Evolutionary conservation across 2,329 filamentous ascomycete genomes (phyloP).

Genomic region (Colletotrichum chlorophyti): DNA sequence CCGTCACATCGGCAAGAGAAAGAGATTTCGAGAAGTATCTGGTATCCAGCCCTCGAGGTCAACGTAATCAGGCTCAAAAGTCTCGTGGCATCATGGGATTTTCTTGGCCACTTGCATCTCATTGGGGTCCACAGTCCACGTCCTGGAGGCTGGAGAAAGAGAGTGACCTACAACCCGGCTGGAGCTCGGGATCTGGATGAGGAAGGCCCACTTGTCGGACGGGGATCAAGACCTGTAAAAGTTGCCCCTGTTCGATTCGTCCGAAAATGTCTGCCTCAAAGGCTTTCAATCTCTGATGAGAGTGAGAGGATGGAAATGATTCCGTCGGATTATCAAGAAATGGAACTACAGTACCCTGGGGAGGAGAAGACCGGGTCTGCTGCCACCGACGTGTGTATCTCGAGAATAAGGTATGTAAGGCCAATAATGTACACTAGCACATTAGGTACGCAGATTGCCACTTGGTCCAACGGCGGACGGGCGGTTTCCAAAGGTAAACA

Average conservation of each 20-base stretch:
- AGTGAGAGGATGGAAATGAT: not conserved
- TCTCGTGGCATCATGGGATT: constrained; percentile 4
- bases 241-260: constrained; percentile 23
- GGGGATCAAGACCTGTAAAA: constrained; percentile 21
- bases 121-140: not conserved
- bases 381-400: too few species aligned
- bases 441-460: not conserved
- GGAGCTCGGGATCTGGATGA: constrained; percentile 24
- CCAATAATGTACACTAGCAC: not conserved
- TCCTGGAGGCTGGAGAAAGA: constrained; percentile 19
- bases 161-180: constrained; percentile 8
- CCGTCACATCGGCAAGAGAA: not conserved
- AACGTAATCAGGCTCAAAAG: constrained; percentile 4
- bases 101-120: constrained; percentile 13
- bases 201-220: constrained; percentile 22
- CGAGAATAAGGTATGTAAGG: too few species aligned
- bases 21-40: not conserved
- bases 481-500: not conserved
- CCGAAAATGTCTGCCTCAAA: constrained; percentile 17
- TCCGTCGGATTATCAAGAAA: too few species aligned
- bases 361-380: too few species aligned
- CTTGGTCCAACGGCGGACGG: not conserved
- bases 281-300: not conserved
- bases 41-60: too few species aligned
- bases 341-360: not conserved